Conservation (phyloP, 331 rosid species). For the Pyrus hybrid region DNA sequence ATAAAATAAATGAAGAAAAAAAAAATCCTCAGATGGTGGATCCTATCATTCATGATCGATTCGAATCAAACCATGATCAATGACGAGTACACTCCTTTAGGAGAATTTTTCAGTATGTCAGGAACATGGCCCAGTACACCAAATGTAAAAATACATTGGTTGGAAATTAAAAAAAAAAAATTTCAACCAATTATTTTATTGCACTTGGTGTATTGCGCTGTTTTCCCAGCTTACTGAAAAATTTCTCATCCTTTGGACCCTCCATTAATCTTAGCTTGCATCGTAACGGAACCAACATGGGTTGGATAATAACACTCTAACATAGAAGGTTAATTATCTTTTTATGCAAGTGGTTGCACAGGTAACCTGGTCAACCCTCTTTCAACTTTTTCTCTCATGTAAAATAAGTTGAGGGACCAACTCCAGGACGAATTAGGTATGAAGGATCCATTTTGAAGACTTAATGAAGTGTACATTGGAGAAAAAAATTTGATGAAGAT, state of each 20-base stretch:
- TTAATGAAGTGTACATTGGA: background rate
- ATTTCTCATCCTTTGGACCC: background rate
- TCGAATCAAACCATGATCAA: background rate
- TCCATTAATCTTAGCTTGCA: background rate
- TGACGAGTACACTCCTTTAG: too few species aligned
- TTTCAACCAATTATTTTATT: too few species aligned
- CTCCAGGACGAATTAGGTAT: background rate
- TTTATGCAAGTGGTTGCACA: background rate
- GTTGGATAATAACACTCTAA: too few species aligned
- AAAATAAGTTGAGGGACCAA: background rate
- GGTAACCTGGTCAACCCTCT: background rate
- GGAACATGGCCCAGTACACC: too few species aligned
- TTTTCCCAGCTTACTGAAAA: too few species aligned
- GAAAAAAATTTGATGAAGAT: background rate
- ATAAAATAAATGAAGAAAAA: background rate
- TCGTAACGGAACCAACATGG: background rate
- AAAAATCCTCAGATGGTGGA: background rate
- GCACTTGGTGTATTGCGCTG: too few species aligned
- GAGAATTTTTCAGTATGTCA: too few species aligned
- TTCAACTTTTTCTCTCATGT: background rate
- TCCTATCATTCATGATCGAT: background rate
- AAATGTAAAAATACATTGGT: too few species aligned
- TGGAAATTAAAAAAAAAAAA: too few species aligned
- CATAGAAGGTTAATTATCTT: too few species aligned
- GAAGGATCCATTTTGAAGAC: background rate